These are phyloP conservation scores for Typha latifolia DNA, from an alignment of 176 grass and related monocot genomes.

Conservation along the genomic window DNA sequence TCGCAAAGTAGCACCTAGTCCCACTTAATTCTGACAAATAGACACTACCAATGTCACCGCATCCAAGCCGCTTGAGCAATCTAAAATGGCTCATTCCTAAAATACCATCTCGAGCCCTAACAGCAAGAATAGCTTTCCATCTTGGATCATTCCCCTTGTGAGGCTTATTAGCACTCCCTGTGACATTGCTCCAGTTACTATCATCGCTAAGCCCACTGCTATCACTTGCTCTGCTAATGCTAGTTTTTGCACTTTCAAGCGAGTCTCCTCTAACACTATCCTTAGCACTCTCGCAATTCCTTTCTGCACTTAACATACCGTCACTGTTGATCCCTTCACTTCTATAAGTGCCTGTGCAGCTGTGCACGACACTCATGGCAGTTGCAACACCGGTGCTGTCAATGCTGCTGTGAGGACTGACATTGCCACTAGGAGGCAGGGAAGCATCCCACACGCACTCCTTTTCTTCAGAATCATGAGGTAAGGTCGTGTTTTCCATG, in stretches of 20 bases:
- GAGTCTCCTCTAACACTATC: constrained; percentile 42
- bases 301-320: constrained; percentile 34
- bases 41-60: constrained; percentile 89
- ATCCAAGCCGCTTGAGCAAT: constrained; percentile 78
- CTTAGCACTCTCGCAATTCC: constrained; percentile 43
- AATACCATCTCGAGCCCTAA: constrained; percentile 54
- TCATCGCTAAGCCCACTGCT: constrained; percentile 87
- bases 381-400: constrained; percentile 66
- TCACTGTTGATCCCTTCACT: constrained; percentile 39
- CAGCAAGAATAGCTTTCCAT: constrained; percentile 82
- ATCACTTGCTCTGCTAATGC: constrained; percentile 83
- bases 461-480: constrained; percentile 70
- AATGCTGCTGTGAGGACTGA: constrained; percentile 90
- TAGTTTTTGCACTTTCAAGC: constrained; percentile 77
- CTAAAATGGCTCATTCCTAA: constrained; percentile 96
- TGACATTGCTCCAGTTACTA: constrained; percentile 84
- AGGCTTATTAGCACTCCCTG: constrained; percentile 73
- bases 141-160: constrained; percentile 92
- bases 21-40: constrained; percentile 91
- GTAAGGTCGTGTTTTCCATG: constrained; percentile 28
- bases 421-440: constrained; percentile 83
- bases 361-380: constrained; percentile 39
- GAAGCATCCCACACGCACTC: constrained; percentile 92
- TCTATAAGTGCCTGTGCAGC: constrained; percentile 46
- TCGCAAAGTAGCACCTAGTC: constrained; percentile 87